A percentile compares a stretch with the other conserved stretches of the same genome.
phyloP scores from a whole-genome alignment of 495 filamentous ascomycete species.

The Xylaria scruposa region DNA sequence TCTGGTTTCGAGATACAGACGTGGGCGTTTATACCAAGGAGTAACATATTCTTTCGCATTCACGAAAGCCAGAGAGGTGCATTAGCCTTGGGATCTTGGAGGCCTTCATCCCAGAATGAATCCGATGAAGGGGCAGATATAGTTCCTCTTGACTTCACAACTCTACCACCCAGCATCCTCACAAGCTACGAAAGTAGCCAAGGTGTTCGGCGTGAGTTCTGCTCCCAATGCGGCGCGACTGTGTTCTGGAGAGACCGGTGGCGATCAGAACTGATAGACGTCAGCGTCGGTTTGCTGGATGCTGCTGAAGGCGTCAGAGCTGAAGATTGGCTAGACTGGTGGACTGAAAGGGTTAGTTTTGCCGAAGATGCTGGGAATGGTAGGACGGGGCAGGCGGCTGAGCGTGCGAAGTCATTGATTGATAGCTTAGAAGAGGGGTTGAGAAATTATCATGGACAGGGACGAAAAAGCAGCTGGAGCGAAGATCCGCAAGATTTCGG shows the following conservation, averaged over 20 bases:
- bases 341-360: slow-evolving; percentile 64
- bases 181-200: slow-evolving; percentile 53
- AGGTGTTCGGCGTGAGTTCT: slow-evolving; percentile 67
- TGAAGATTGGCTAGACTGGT: slow-evolving; percentile 68
- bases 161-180: neutral
- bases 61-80: neutral
- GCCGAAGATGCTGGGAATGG: slow-evolving; percentile 61
- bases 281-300: slow-evolving; percentile 67
- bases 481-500: neutral
- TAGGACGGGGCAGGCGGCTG: slow-evolving; percentile 37
- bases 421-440: slow-evolving; percentile 42
- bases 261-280: slow-evolving; percentile 67
- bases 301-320: slow-evolving; percentile 60
- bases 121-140: slow-evolving; percentile 21
- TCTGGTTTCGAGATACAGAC: slow-evolving; percentile 71
- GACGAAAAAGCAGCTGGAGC: neutral
- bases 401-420: slow-evolving; percentile 47
- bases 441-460: neutral
- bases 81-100: no score
- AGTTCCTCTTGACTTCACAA: slow-evolving; percentile 20
- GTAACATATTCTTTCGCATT: slow-evolving; percentile 59
- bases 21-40: slow-evolving; percentile 71
- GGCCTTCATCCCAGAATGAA: neutral
- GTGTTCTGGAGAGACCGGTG: slow-evolving; percentile 68
- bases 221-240: slow-evolving; percentile 66